Base-by-base conservation (phyloP, 2,329 filamentous ascomycete genomes). In the Bipolaris victoriae region DNA sequence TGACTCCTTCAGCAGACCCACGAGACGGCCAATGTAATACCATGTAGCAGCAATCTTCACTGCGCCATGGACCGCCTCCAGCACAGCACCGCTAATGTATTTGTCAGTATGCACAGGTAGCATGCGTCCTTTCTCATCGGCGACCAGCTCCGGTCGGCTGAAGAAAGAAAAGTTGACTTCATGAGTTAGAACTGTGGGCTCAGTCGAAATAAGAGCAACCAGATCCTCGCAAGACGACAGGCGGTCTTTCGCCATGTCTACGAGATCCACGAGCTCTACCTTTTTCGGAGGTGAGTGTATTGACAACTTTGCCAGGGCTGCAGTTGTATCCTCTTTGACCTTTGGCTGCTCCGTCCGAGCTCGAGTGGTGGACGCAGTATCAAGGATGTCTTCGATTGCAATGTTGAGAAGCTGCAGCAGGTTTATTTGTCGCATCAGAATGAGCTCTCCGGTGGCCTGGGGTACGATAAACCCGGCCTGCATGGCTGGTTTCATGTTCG, bases 351-450 rank as follows among this genome's bases (percentile, higher is more conserved):
- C 57, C 26, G 57, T 18, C 40, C 72, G 63, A 24, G 63, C 52
- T 11, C 54, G 59, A 24, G 72, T 71, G 68, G 66, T 66, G 0
- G 78, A 79, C 3, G 74, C 77, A 36, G 68, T 57, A 0, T 80
- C 72, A 1, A 83, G 68, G 29, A 83, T 78, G 37, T 79, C 73
- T 1, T 79, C 77, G 4, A 83, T 65, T 1, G 80, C 62, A n/a
- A 79, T 71, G 53, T 77, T 79, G 29, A 83, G 76, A 5, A 15
- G 10, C 46, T 78, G 75, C 0, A 82, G 39, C 0, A 81, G 33
- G 22, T 60, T 65, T 1, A 63, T 39, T 53, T 83, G 80, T 57
- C 81, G 73, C 37, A 61, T 29, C 1, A 83, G 56, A 11, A 84
- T 68, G 1, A 82, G 63, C 33, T 69, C 55, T 9, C 64, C 62